Conservation (phyloP, 108 stramenopile species). For the Epithemia pelagica region DNA sequence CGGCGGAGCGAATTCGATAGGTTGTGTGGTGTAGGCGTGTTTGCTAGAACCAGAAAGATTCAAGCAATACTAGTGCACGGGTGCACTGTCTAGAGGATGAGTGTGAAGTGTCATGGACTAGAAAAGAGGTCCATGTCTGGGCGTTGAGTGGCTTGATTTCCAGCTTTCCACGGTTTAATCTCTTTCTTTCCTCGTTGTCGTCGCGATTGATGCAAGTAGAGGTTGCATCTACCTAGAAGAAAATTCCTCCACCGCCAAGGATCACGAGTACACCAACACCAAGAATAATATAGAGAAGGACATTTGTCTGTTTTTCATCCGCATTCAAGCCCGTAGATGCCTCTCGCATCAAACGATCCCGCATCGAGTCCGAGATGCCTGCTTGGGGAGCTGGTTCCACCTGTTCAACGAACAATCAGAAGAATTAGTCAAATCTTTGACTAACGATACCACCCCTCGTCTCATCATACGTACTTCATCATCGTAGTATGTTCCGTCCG, state of each 20-base stretch:
- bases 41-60: no score
- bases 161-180: no score
- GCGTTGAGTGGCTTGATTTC: no score
- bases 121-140: no score
- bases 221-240: constrained; percentile 39
- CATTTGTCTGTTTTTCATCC: constrained; percentile 59
- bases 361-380: constrained; percentile 67
- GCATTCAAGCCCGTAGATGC: constrained; percentile 69
- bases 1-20: no score
- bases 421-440: not conserved
- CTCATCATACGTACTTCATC: constrained; percentile 48
- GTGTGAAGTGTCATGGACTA: no score
- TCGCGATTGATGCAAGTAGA: no score
- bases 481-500: constrained; percentile 43
- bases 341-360: constrained; percentile 53
- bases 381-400: constrained; percentile 27
- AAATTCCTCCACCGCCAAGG: constrained; percentile 60
- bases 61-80: no score
- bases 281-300: constrained; percentile 61
- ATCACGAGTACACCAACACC: constrained; percentile 59
- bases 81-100: no score
- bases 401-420: not conserved
- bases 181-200: not conserved
- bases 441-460: not conserved
- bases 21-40: no score